phyloP scores from a whole-genome alignment of 768 basidiomycete genomes.

The Pisolithus microcarpus region DNA sequence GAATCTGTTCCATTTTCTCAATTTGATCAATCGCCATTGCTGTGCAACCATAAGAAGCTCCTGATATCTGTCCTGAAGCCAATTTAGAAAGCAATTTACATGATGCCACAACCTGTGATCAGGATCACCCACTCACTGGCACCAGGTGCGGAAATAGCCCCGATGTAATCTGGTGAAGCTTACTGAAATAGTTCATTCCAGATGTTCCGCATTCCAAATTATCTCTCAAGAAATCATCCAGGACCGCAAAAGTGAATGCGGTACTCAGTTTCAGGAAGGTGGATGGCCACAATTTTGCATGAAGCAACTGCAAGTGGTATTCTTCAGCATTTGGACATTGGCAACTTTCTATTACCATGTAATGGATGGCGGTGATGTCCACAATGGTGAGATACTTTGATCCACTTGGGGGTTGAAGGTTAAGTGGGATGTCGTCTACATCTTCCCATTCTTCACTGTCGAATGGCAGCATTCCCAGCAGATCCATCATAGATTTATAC shows the following conservation, averaged over 20 bases:
- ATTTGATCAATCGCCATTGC: constrained; percentile 14
- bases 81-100: too few relatives aligned
- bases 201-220: constrained; percentile 14
- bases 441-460: background rate
- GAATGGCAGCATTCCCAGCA: too few relatives aligned
- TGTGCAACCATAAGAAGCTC: constrained; percentile 10
- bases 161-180: background rate
- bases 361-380: background rate
- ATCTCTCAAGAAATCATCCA: constrained; percentile 15
- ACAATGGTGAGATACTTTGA: background rate
- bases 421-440: background rate
- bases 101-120: too few relatives aligned
- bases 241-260: constrained; percentile 11
- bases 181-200: constrained; percentile 1
- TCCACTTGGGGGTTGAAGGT: background rate
- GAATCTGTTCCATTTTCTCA: constrained; percentile 15
- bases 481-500: too few relatives aligned
- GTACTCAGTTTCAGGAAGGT: background rate
- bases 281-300: background rate
- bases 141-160: constrained; percentile 2
- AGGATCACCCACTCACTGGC: too few relatives aligned
- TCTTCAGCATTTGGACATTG: background rate
- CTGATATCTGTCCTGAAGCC: constrained; percentile 13
- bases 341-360: background rate
- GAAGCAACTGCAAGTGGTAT: background rate